These are phyloP conservation scores for Ganoderma multipileum DNA, from an alignment of 1,284 basidiomycete species.

Conservation along the genomic window DNA sequence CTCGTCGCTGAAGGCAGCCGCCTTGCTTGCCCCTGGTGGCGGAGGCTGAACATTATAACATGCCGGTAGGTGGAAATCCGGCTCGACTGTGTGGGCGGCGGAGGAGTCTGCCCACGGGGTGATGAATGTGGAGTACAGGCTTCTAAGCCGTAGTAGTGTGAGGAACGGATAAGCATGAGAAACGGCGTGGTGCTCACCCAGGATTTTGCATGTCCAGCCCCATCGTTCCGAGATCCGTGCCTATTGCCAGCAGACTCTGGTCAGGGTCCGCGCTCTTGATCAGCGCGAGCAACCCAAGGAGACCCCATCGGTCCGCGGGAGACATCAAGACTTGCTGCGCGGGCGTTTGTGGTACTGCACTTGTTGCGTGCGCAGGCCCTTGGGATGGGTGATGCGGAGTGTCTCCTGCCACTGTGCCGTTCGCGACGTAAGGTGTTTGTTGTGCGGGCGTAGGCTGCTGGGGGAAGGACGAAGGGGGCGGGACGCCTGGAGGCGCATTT, in stretches of 20 bases:
- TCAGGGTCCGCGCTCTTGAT: slow-evolving; percentile 94
- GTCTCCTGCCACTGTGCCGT: slow-evolving; percentile 41
- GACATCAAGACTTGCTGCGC: slow-evolving; percentile 95
- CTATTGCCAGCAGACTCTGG: slow-evolving; percentile 85
- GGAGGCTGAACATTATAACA: slow-evolving; percentile 96
- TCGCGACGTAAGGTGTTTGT: slow-evolving; percentile 43
- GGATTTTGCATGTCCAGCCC: slow-evolving; percentile 89
- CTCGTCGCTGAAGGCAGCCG: slow-evolving; percentile 92
- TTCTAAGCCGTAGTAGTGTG: slow-evolving; percentile 52
- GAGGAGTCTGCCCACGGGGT: slow-evolving; percentile 96
- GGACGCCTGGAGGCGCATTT: slow-evolving; percentile 62
- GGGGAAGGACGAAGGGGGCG: slow-evolving; percentile 47
- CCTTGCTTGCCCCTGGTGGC: slow-evolving; percentile 88
- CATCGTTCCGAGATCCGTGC: slow-evolving; percentile 92
- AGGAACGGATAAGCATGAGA: slow-evolving; percentile 8
- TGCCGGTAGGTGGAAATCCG: slow-evolving; percentile 90
- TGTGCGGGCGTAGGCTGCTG: slow-evolving; percentile 46
- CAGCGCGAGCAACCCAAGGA: slow-evolving; percentile 88
- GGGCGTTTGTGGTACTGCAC: slow-evolving; percentile 75
- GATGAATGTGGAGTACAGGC: slow-evolving; percentile 93
- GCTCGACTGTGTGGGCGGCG: slow-evolving; percentile 84
- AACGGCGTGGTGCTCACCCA: slow-evolving; percentile 61
- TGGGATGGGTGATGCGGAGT: slow-evolving; percentile 38
- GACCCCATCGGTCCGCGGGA: slow-evolving; percentile 95
- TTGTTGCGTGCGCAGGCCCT: slow-evolving; percentile 36